A percentile compares a stretch with the other conserved stretches of the same genome.
Conservation (phyloP, 148 eudicot genomes). For the Drosera capensis region DNA sequence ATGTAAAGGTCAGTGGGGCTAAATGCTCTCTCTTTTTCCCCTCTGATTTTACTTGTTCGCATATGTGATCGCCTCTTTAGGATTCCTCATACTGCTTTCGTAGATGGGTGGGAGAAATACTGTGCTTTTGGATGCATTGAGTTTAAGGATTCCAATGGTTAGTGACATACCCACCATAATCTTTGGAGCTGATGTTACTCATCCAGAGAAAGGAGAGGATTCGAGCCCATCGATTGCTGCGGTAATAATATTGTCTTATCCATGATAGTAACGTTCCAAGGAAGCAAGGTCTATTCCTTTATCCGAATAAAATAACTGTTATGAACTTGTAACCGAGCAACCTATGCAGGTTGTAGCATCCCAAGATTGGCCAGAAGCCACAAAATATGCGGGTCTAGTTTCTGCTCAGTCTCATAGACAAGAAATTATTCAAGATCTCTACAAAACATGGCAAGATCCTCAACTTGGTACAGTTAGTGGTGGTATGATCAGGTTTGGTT, state of each 20-base stretch:
- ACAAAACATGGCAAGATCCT: slow-evolving; percentile 74
- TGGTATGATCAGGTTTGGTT: slow-evolving; percentile 45
- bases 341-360: slow-evolving; percentile 69
- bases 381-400: slow-evolving; percentile 67
- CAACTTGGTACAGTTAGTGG: slow-evolving; percentile 60
- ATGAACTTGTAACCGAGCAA: no score
- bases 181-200: slow-evolving; percentile 90
- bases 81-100: no score
- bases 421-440: slow-evolving; percentile 63
- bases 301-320: no score
- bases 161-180: slow-evolving; percentile 71
- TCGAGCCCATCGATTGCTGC: slow-evolving; percentile 79
- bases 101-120: slow-evolving; percentile 81
- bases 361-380: slow-evolving; percentile 78
- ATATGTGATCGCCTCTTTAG: no score
- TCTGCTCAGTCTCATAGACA: slow-evolving; percentile 67
- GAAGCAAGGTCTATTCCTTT: no score
- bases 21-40: no score
- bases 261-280: no score
- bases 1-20: slow-evolving; percentile 13
- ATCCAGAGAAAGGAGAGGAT: slow-evolving; percentile 68
- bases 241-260: no score
- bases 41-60: no score
- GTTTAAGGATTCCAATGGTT: slow-evolving; percentile 59
- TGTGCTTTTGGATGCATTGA: slow-evolving; percentile 55